Conservation (phyloP, 129 eudicot species). For the Arctium lappa region DNA sequence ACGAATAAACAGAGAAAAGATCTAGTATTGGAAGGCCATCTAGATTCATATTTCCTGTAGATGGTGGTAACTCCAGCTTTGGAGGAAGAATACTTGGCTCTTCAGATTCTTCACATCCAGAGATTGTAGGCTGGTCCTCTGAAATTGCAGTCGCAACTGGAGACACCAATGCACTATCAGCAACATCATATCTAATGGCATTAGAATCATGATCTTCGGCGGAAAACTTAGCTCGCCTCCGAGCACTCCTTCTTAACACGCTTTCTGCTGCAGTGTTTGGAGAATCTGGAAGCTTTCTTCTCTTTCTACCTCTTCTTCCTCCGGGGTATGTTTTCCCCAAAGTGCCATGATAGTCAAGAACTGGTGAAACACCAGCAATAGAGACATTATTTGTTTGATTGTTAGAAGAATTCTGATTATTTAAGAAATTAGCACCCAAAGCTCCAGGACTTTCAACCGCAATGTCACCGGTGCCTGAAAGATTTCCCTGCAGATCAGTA, state of each 20-base stretch:
- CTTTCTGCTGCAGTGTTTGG: constrained; percentile 29
- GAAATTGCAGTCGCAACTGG: constrained; percentile 51
- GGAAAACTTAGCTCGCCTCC: constrained; percentile 42
- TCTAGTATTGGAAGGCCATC: constrained; percentile 60
- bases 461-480: neutral
- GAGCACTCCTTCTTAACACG: constrained; percentile 80
- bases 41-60: constrained; percentile 56
- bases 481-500: neutral
- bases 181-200: constrained; percentile 21
- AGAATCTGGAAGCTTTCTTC: constrained; percentile 33
- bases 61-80: constrained; percentile 64
- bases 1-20: constrained; percentile 80
- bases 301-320: constrained; percentile 51
- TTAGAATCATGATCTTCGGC: constrained; percentile 26
- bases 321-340: constrained; percentile 19
- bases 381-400: constrained; percentile 1
- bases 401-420: constrained; percentile 8
- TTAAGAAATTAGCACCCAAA: constrained; percentile 8
- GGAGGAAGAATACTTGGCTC: constrained; percentile 34
- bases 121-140: constrained; percentile 42
- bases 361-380: neutral
- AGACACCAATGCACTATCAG: constrained; percentile 23
- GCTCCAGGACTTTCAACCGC: neutral
- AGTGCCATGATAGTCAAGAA: constrained; percentile 28
- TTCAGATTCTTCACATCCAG: constrained; percentile 35